phyloP scores from a whole-genome alignment of 345 rosid genomes.

The Viola odorata region DNA sequence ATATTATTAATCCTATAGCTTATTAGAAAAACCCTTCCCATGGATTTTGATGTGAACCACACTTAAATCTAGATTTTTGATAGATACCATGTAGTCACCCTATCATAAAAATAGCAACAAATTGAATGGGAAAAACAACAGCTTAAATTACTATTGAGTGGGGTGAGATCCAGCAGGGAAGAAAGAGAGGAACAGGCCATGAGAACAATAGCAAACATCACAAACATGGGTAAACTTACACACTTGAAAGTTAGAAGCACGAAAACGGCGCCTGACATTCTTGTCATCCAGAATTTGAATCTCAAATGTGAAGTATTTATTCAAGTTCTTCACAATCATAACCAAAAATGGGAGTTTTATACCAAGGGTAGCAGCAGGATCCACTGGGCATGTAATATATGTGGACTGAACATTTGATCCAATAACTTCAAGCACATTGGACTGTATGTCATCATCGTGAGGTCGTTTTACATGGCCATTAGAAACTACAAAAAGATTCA shows the following conservation, averaged over 20 bases:
- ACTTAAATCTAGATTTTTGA: no score
- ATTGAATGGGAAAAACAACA: no score
- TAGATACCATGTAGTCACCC: no score
- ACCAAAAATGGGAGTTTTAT: slow-evolving; percentile 95
- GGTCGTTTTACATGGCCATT: slow-evolving; percentile 41
- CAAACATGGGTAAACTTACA: slow-evolving; percentile 53
- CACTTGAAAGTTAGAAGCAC: slow-evolving; percentile 98
- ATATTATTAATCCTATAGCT: no score
- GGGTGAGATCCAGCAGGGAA: background rate
- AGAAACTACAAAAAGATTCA: slow-evolving; percentile 43
- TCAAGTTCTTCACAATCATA: slow-evolving; percentile 81
- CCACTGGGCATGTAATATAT: slow-evolving; percentile 89
- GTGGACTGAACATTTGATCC: slow-evolving; percentile 86
- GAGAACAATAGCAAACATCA: slow-evolving; percentile 5
- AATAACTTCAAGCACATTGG: slow-evolving; percentile 68
- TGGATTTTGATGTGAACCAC: no score
- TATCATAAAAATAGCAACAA: no score
- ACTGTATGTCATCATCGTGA: slow-evolving; percentile 20
- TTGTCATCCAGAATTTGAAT: slow-evolving; percentile 95
- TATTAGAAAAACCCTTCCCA: no score
- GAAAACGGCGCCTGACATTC: slow-evolving; percentile 92
- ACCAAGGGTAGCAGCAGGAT: slow-evolving; percentile 88
- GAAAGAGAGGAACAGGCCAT: background rate
- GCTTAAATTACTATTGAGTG: no score
- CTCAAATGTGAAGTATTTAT: slow-evolving; percentile 91